A percentile compares a stretch with the other conserved stretches of the same genome.
Conservation (phyloP, 2,329 filamentous ascomycete genomes). For the Sarocladiaceae sp. region DNA sequence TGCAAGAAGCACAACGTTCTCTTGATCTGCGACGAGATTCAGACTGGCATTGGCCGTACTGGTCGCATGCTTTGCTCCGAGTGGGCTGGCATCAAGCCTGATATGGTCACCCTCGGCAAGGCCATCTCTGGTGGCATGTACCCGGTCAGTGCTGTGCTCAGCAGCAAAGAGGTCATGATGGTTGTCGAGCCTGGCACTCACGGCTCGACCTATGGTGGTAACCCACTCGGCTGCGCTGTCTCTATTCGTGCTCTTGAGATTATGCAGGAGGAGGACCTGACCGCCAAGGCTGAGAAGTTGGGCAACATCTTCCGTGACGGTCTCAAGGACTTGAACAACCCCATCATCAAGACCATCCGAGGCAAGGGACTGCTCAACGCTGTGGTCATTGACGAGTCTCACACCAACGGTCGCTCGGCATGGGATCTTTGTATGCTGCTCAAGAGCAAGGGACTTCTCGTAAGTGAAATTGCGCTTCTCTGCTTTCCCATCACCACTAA, state of each 20-base stretch:
- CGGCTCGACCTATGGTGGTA: conserved; percentile 97
- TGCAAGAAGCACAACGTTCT: conserved; percentile 96
- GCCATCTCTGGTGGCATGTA: conserved; percentile 99
- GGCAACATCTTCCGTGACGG: conserved; percentile 81
- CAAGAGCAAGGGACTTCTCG: conserved; percentile 91
- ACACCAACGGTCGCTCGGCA: conserved; percentile 78
- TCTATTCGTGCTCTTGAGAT: conserved; percentile 94
- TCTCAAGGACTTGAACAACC: conserved; percentile 68
- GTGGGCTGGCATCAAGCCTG: conserved; percentile 93
- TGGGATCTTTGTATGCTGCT: conserved; percentile 96
- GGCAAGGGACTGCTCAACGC: conserved; percentile 95
- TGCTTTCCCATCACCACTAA: conserved; percentile 1
- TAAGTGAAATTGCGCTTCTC: conserved; percentile 40
- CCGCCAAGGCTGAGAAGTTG: conserved; percentile 74
- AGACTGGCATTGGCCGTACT: conserved; percentile 94
- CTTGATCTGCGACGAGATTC: conserved; percentile 96
- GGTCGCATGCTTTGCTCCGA: conserved; percentile 91
- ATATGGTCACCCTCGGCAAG: conserved; percentile 92
- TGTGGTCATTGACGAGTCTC: conserved; percentile 88
- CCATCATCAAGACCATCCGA: conserved; percentile 76
- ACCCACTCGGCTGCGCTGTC: conserved; percentile 91
- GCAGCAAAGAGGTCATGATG: conserved; percentile 87
- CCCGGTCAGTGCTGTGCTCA: conserved; percentile 91
- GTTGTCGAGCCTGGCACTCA: conserved; percentile 95
- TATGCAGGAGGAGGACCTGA: conserved; percentile 85